phyloP scores from a whole-genome alignment of 306 rosid species.

The Betula pendula region DNA sequence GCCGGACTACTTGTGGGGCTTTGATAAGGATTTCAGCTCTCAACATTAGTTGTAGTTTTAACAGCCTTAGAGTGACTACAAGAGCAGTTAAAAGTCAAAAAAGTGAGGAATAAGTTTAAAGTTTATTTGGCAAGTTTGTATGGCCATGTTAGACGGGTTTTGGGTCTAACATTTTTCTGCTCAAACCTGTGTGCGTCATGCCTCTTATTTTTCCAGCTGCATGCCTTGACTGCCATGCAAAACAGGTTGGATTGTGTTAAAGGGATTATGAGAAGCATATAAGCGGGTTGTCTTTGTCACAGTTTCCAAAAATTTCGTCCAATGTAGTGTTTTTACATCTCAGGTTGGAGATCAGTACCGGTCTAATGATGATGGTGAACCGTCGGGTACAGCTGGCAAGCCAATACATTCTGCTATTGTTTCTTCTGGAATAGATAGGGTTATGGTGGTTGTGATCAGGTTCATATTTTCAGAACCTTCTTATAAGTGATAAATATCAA shows the following conservation, averaged over 20 bases:
- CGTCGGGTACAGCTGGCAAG: slow-evolving; percentile 94
- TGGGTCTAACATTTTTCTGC: background rate
- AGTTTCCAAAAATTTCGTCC: background rate
- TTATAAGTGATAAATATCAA: background rate
- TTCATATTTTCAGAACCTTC: slow-evolving; percentile 28
- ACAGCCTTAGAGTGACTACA: background rate
- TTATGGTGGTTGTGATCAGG: slow-evolving; percentile 97
- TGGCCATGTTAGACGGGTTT: background rate
- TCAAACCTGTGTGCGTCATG: background rate
- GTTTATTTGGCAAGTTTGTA: background rate
- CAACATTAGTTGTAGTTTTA: background rate
- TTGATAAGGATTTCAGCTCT: background rate
- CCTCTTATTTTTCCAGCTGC: background rate
- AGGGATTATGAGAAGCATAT: slow-evolving; percentile 1
- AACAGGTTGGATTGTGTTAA: no score
- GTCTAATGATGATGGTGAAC: slow-evolving; percentile 94
- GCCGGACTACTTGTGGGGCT: background rate
- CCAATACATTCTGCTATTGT: slow-evolving; percentile 82
- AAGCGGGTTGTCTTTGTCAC: background rate
- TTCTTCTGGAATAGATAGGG: slow-evolving; percentile 89
- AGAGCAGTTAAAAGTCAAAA: background rate
- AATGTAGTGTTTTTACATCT: slow-evolving; percentile 9
- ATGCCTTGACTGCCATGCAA: background rate
- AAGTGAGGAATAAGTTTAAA: background rate
- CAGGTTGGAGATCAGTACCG: slow-evolving; percentile 92